Evolutionary conservation across 371 early-diverging fungal species (phyloP).

Genomic region (Amoeboaphelidium protococcarum): DNA sequence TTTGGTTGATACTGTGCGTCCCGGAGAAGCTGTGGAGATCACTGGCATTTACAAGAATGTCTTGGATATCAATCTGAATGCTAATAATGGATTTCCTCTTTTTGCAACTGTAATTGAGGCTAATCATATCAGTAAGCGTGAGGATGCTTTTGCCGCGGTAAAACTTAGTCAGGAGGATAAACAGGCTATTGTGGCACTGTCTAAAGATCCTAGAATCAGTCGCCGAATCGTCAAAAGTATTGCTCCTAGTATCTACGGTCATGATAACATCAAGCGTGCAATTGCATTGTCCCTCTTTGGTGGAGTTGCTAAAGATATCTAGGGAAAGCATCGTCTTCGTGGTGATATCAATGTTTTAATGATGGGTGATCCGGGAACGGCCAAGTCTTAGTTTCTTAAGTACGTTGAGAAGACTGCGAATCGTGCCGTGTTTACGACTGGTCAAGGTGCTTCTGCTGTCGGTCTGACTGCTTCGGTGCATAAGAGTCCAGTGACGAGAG

Average conservation of each 20-base stretch:
- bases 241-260: conserved; percentile 98
- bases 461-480: conserved; percentile 97
- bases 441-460: conserved; percentile 97
- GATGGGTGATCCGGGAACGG: conserved; percentile 98
- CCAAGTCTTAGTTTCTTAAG: conserved; percentile 97
- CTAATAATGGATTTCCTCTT: conserved; percentile 89
- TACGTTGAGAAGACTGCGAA: conserved; percentile 86
- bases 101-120: conserved; percentile 92
- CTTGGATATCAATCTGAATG: conserved; percentile 66
- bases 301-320: conserved; percentile 79
- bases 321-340: conserved; percentile 75
- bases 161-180: conserved; percentile 78
- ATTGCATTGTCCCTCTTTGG: conserved; percentile 91
- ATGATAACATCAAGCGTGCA: conserved; percentile 87
- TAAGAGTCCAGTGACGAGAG: conserved; percentile 85
- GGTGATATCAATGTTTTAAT: conserved; percentile 98
- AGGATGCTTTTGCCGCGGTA: conserved; percentile 58
- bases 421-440: conserved; percentile 94
- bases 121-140: conserved; percentile 62
- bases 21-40: conserved; percentile 95
- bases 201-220: conserved; percentile 53
- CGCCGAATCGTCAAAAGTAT: conserved; percentile 74
- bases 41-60: conserved; percentile 95
- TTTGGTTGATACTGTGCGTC: conserved; percentile 86
- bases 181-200: conserved; percentile 43